These are phyloP conservation scores for Metschnikowia cerradonensis DNA, from an alignment of 805 yeast genomes.

Conservation along the genomic window DNA sequence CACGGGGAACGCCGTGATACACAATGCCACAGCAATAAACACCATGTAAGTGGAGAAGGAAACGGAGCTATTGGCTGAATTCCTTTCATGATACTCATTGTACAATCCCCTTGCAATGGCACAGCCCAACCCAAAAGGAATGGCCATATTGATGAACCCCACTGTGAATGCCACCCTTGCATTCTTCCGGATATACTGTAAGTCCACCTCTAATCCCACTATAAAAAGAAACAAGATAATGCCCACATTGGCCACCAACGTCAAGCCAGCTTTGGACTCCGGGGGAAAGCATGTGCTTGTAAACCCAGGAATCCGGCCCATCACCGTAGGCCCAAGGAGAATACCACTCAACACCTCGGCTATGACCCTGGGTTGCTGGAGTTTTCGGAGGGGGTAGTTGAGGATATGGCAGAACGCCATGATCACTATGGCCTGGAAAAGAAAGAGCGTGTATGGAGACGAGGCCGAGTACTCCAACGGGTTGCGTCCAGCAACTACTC, in stretches of 20 bases:
- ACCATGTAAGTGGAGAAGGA: conserved; percentile 74
- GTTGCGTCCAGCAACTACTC: conserved; percentile 67
- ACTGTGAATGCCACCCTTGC: conserved; percentile 59
- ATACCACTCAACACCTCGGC: conserved; percentile 81
- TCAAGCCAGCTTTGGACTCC: conserved; percentile 58
- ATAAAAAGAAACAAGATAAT: conserved; percentile 70
- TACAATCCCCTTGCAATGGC: conserved; percentile 66
- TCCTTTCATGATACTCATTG: conserved; percentile 43
- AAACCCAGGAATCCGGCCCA: conserved; percentile 69
- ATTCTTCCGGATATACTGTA: conserved; percentile 58
- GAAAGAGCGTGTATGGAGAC: conserved; percentile 63
- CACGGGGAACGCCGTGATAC: conserved; percentile 85
- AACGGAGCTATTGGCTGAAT: conserved; percentile 25
- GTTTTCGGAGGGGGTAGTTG: conserved; percentile 53
- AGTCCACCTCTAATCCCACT: conserved; percentile 76
- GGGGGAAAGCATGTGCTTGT: conserved; percentile 61
- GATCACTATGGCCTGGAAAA: conserved; percentile 66
- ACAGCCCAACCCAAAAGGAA: conserved; percentile 80
- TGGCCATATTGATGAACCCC: conserved; percentile 67
- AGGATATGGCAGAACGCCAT: conserved; percentile 55
- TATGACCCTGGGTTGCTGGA: conserved; percentile 76
- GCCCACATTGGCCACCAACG: conserved; percentile 69
- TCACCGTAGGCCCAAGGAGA: conserved; percentile 67
- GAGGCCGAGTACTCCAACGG: conserved; percentile 58
- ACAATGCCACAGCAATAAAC: conserved; percentile 77